A percentile compares a stretch with the other conserved stretches of the same genome.
Evolutionary conservation across 345 rosid genomes (phyloP).

Genomic region (Arabis alpina): DNA sequence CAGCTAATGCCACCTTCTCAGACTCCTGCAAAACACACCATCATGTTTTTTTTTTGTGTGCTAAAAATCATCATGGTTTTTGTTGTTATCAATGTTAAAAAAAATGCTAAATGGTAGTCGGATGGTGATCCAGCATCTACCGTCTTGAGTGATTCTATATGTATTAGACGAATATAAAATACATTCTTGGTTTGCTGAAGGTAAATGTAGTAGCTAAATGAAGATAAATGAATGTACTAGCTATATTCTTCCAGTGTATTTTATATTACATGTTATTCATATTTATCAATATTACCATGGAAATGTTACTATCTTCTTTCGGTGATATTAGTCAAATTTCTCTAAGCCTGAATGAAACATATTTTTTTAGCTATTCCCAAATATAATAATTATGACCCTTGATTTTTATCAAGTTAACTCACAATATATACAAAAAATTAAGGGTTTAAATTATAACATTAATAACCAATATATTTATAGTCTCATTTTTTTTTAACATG

Average conservation of each 20-base stretch:
- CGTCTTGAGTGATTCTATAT: too few relatives aligned
- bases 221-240: too few relatives aligned
- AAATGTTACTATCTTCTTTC: background rate
- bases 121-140: too few relatives aligned
- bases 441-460: background rate
- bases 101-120: background rate
- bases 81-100: background rate
- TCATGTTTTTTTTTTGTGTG: background rate
- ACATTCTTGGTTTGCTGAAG: too few relatives aligned
- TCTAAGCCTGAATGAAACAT: background rate
- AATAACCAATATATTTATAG: background rate
- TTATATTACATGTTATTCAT: background rate
- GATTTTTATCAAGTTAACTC: background rate
- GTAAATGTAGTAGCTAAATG: too few relatives aligned
- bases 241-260: too few relatives aligned
- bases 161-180: too few relatives aligned
- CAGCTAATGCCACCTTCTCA: conserved; percentile 95
- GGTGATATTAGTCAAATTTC: background rate
- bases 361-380: too few relatives aligned
- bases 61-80: conserved; percentile 2
- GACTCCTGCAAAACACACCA: conserved; percentile 59
- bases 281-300: background rate
- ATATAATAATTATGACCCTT: too few relatives aligned
- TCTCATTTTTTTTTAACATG: background rate
- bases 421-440: background rate